Base-by-base conservation (phyloP, 2,329 filamentous ascomycete species). In the Fusarium guadeloupense region DNA sequence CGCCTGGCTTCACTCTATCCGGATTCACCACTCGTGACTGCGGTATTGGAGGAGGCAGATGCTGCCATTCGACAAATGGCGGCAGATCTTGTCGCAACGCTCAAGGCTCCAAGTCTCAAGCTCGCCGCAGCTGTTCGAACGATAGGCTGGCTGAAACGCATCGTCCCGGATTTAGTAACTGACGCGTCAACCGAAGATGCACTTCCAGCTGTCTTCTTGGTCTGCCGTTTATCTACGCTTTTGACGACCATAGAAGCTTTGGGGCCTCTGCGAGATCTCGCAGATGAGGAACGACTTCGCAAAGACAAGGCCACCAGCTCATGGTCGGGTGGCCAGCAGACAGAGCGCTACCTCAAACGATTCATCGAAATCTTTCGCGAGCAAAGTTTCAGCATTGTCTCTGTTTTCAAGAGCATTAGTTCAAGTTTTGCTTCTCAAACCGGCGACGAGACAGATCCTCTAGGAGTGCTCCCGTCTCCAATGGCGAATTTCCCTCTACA, bases 361-460 rank as follows among this genome's bases (percentile, higher is more conserved):
- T 99, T 96, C 75, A 91, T 99, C 69, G 95, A 99, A 73, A 93
- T 99, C 23, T 98, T 98, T 74, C 90, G 95, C 46, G 95, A 99
- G 76, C 95, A 99, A 76, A 97, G 92, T 72, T 99, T 99, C 74
- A 91, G 89, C 37, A 96, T 98, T 57, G 87, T 98, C 23, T 96
- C 92, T 54, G 92, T 98, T 83, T 97, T 96, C 76, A 91, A 89
- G 69, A 95, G 90, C 69, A 92, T 98, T 0, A 81, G 85, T 4
- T 82, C 86, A 4, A 75, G 74, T 46, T 69, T 76, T 37, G 48
- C 62, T 12, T 43, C 58, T 3, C 44, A 68, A 23, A 40, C 43
- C 7, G 54, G 64, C 2, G 55, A 41, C 4, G 56, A 69, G 12
- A 51, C 51, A 2, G 49, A 67, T 33, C 77, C 80, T 13, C 68